Conservation (phyloP, 768 basidiomycete species). For the Pisolithus microcarpus region DNA sequence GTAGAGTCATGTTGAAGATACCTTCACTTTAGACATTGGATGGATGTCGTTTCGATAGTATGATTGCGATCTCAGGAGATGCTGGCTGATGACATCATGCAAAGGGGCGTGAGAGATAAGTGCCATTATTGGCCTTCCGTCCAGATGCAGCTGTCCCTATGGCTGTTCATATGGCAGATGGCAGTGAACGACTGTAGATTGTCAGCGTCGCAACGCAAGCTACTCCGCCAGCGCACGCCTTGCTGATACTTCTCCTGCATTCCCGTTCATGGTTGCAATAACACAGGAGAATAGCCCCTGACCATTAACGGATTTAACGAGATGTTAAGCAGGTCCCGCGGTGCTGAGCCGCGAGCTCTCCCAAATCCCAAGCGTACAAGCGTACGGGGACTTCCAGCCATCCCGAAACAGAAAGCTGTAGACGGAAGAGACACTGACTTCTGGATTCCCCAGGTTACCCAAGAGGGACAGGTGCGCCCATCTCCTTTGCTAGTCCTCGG, state of each 20-base stretch:
- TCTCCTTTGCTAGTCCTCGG: neutral
- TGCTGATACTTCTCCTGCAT: neutral
- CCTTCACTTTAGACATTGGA: constrained; percentile 18
- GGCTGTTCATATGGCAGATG: neutral
- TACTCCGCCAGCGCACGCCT: too few species aligned
- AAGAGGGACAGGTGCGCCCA: constrained; percentile 66
- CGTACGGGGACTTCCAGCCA: constrained; percentile 24
- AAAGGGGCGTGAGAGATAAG: neutral
- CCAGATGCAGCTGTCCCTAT: neutral
- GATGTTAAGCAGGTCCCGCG: constrained; percentile 12
- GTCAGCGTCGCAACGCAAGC: neutral
- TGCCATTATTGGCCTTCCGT: neutral
- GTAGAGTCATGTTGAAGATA: constrained; percentile 30
- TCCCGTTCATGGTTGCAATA: neutral
- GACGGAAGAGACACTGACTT: constrained; percentile 47
- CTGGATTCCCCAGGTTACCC: constrained; percentile 85
- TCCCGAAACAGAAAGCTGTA: constrained; percentile 10
- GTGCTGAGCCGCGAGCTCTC: constrained; percentile 3
- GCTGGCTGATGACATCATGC: neutral
- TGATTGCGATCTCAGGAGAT: neutral
- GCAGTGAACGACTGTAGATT: neutral
- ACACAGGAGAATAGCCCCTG: neutral
- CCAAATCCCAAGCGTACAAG: constrained; percentile 11
- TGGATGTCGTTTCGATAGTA: constrained; percentile 1
- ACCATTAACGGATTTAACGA: neutral